Base-by-base conservation (phyloP, 176 grass and related monocot genomes). In the Cenchrus americanus region DNA sequence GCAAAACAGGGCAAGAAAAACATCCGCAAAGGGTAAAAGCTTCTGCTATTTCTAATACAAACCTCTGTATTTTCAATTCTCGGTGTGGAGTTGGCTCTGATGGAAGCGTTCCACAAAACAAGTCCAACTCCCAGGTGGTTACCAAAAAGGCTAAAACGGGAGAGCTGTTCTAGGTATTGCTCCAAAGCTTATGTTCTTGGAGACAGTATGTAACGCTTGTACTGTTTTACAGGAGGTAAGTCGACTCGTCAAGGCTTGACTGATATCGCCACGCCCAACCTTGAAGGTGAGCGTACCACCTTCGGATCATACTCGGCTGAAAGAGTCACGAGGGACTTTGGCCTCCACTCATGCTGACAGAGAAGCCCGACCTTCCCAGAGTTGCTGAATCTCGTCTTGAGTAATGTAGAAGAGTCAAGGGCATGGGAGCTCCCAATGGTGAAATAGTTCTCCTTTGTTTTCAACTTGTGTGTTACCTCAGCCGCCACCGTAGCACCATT, bases 221-320 rank as follows among this genome's bases (percentile, higher is more conserved):
- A 57, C 65, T 23, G 46, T 89, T 85, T 75, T 86, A 83, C 88
- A 86, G 62, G 70, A 81, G 79, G 55, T 50, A 65, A 66, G 22
- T 26, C 5, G 2, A 42, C 43, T 6, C 50, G 79, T 97, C 87
- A 94, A 78, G 94, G 94, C 57, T 88, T 97, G 21, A 97, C 86
- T 5, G 83, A 84, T 27, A 97, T 24, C 41, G 90, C 92, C 67
- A 97, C 62, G 4, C 94, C 94, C 2, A 94, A 70, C 61, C 83
- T 97, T 59, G 92, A 69, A 60, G 92, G 94, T 14, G 87, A 85
- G 58, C 80, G 90, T 17, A 88, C 63, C 51, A 89, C 87, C 63
- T 92, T 97, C 18, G 89, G 90, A 81, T 97, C 90, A 42, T 94
- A 97, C 88, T 97, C 90, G 1, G 88, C 92, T 9, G 94, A 94